Evolutionary conservation across 177 flowering plant species (phyloP).

Genomic region (Tripterygium wilfordii): DNA sequence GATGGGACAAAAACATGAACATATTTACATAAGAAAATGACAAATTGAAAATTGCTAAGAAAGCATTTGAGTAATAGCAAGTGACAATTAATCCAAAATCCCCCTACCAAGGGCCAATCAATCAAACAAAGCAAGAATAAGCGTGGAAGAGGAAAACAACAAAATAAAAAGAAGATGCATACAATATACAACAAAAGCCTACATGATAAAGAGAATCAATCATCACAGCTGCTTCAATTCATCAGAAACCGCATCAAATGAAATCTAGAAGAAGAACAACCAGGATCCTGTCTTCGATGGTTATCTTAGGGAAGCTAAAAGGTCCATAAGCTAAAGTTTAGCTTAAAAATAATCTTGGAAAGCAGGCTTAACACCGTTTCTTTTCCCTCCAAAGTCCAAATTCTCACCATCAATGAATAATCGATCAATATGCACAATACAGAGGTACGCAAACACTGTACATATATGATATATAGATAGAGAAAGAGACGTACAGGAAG

Average conservation of each 20-base stretch:
- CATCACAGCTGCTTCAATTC: too few relatives aligned
- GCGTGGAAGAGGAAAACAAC: neutral
- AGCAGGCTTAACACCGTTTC: too few relatives aligned
- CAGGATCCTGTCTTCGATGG: too few relatives aligned
- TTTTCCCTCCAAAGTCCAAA: too few relatives aligned
- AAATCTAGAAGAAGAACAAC: neutral
- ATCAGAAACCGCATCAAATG: too few relatives aligned
- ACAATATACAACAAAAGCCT: neutral
- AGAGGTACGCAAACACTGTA: neutral
- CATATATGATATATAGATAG: neutral
- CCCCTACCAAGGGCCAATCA: too few relatives aligned
- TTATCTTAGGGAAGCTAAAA: too few relatives aligned
- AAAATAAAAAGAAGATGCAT: neutral
- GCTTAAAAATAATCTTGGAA: too few relatives aligned
- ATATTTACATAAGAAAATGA: neutral
- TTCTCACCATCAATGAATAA: neutral
- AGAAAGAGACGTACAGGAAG: conserved; percentile 33
- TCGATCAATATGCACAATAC: neutral
- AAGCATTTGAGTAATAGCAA: neutral
- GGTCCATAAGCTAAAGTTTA: too few relatives aligned
- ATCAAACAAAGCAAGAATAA: neutral
- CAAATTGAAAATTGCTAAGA: too few relatives aligned
- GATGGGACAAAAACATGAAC: neutral
- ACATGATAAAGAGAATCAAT: neutral
- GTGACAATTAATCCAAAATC: neutral